These are phyloP conservation scores for Puccinia novopanici DNA, from an alignment of 1,284 basidiomycete genomes.

Conservation along the genomic window DNA sequence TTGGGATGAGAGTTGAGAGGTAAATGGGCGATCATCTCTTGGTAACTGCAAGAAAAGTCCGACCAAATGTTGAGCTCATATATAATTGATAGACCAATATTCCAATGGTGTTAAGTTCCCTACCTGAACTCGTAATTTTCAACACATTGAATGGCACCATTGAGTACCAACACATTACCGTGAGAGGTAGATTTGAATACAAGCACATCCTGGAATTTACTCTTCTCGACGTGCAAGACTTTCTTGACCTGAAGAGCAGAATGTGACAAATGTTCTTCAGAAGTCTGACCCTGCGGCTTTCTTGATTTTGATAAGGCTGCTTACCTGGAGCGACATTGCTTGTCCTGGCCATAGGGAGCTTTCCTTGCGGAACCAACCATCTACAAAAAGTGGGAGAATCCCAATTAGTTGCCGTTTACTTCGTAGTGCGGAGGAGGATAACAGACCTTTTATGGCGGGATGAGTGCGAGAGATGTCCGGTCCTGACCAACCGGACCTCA, in stretches of 20 bases:
- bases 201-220: conserved; percentile 86
- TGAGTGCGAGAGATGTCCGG: no score
- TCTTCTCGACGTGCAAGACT: conserved; percentile 91
- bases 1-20: conserved; percentile 70
- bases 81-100: no score
- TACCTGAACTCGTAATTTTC: conserved; percentile 98
- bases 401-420: neutral
- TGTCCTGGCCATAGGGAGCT: conserved; percentile 90
- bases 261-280: neutral
- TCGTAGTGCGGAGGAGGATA: neutral
- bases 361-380: conserved; percentile 98
- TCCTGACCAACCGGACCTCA: conserved; percentile 23
- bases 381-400: conserved; percentile 61
- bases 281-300: neutral
- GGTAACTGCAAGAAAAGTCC: no score
- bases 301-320: neutral
- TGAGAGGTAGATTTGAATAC: conserved; percentile 93
- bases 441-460: conserved; percentile 21
- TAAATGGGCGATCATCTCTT: neutral
- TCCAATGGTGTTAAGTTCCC: no score
- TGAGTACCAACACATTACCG: conserved; percentile 93
- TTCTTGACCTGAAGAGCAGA: conserved; percentile 69
- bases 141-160: conserved; percentile 93
- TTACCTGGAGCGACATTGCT: conserved; percentile 57
- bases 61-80: no score